These are phyloP conservation scores for Apiospora koreana DNA, from an alignment of 2,329 filamentous ascomycete species.

Conservation along the genomic window DNA sequence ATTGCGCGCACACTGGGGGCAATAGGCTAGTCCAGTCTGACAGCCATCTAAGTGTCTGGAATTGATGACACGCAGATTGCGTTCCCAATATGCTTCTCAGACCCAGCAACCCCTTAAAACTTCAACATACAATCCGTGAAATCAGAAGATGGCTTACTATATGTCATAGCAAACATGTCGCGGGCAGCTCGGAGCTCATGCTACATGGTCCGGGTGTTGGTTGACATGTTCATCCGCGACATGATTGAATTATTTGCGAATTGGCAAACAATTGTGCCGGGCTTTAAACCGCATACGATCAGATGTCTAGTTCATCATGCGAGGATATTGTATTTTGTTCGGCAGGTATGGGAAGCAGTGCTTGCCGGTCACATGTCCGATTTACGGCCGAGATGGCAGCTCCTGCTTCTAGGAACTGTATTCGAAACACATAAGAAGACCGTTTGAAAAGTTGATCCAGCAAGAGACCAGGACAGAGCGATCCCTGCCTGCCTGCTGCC, in stretches of 20 bases:
- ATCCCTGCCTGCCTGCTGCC: conserved; percentile 2
- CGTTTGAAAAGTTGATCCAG: background rate
- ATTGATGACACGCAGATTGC: background rate
- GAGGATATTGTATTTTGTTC: background rate
- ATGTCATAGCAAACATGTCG: background rate
- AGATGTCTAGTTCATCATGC: background rate
- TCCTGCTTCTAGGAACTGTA: background rate
- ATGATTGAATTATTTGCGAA: background rate
- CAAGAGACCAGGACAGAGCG: background rate
- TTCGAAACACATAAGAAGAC: background rate
- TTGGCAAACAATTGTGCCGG: background rate
- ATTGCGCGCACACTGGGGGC: background rate
- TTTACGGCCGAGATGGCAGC: conserved; percentile 17
- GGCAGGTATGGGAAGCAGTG: conserved; percentile 5
- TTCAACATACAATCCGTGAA: background rate
- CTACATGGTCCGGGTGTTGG: background rate
- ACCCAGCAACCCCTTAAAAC: background rate
- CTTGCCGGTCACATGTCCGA: conserved; percentile 11
- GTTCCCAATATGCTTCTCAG: background rate
- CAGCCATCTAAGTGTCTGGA: background rate
- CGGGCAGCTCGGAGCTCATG: background rate
- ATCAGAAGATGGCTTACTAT: background rate
- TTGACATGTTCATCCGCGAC: background rate
- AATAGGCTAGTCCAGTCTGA: background rate
- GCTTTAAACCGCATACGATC: background rate